Percentiles rank a stretch among this genome's conserved stretches.
phyloP scores from a whole-genome alignment of 768 basidiomycete species.

The Boletellus ananas region DNA sequence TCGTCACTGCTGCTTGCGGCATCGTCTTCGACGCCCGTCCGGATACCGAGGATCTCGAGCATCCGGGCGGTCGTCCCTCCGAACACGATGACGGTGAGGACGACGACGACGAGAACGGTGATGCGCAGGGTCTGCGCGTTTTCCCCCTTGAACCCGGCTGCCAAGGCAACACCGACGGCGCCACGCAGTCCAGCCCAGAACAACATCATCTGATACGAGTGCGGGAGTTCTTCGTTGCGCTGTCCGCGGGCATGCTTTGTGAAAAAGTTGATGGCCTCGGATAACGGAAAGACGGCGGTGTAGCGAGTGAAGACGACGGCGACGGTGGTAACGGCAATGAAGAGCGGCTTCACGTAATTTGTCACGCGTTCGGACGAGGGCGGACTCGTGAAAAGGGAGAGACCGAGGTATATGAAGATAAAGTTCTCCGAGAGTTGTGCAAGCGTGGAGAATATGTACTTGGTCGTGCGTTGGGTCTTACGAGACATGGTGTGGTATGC shows the following conservation, averaged over 20 bases:
- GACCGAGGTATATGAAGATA: constrained; percentile 98
- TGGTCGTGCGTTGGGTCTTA: constrained; percentile 88
- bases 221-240: constrained; percentile 86
- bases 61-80: constrained; percentile 97
- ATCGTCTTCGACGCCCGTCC: constrained; percentile 93
- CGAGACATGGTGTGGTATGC: constrained; percentile 99
- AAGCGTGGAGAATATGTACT: constrained; percentile 93
- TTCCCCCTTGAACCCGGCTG: constrained; percentile 91
- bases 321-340: constrained; percentile 88
- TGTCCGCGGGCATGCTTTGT: constrained; percentile 81
- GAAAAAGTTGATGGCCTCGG: constrained; percentile 93
- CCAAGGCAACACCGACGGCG: constrained; percentile 96
- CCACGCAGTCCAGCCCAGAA: constrained; percentile 98
- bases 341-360: constrained; percentile 90
- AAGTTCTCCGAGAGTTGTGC: constrained; percentile 97
- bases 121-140: constrained; percentile 89
- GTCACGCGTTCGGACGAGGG: constrained; percentile 74
- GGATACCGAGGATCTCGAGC: constrained; percentile 95
- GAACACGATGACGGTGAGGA: constrained; percentile 90
- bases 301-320: constrained; percentile 95
- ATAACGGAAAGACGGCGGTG: constrained; percentile 92
- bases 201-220: constrained; percentile 99
- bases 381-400: constrained; percentile 90
- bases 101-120: constrained; percentile 93
- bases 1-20: constrained; percentile 58